Evolutionary conservation across 169 alveolate genomes (phyloP).

Genomic region (Plasmodium blacklocki): DNA sequence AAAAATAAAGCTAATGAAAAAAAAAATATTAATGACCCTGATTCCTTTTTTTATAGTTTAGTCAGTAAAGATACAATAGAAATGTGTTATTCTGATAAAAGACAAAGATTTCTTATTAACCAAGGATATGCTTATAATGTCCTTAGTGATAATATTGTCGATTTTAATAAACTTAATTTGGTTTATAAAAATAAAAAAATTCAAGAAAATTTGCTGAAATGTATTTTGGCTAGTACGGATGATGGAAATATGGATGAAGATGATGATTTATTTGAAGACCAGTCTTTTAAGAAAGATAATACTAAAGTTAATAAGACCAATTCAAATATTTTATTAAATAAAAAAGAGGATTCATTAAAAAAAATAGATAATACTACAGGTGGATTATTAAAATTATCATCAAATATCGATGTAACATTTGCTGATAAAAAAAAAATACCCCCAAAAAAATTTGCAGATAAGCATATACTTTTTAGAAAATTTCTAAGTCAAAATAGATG

Average conservation of each 20-base stretch:
- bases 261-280: conserved; percentile 75
- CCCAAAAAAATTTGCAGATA: conserved; percentile 69
- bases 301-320: conserved; percentile 27
- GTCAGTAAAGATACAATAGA: conserved; percentile 98
- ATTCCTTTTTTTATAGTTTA: conserved; percentile 98
- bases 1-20: conserved; percentile 91
- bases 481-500: conserved; percentile 49
- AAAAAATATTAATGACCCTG: conserved; percentile 83
- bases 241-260: conserved; percentile 86
- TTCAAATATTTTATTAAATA: conserved; percentile 2
- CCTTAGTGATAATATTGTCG: conserved; percentile 82
- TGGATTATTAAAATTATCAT: conserved; percentile 77
- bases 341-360: conserved; percentile 34
- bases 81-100: conserved; percentile 95
- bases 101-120: conserved; percentile 98
- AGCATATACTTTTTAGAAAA: conserved; percentile 70
- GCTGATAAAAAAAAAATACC: conserved; percentile 69
- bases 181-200: conserved; percentile 79
- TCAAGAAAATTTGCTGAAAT: conserved; percentile 83
- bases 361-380: conserved; percentile 53
- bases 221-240: conserved; percentile 80
- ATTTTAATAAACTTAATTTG: conserved; percentile 80
- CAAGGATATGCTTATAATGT: conserved; percentile 91
- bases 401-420: conserved; percentile 68
- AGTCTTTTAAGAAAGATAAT: conserved; percentile 36